phyloP scores from a whole-genome alignment of 306 rosid species.

The Corylus heterophylla region DNA sequence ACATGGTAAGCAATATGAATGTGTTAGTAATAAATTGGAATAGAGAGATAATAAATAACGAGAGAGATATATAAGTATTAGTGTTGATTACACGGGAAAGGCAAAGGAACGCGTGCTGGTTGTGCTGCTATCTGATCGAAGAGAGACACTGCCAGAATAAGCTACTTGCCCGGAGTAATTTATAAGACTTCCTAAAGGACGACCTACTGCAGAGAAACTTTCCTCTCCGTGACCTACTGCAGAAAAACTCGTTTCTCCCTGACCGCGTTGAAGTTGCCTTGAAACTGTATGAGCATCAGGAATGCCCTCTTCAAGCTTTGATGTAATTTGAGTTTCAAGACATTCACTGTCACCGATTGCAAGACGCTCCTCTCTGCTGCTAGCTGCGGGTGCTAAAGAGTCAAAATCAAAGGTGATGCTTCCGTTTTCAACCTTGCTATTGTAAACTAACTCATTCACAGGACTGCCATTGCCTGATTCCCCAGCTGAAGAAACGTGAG shows the following conservation, averaged over 20 bases:
- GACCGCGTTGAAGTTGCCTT: constrained; percentile 33
- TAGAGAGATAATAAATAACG: not conserved
- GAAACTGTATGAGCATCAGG: constrained; percentile 22
- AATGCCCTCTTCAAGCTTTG: constrained; percentile 20
- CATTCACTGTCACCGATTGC: constrained; percentile 26
- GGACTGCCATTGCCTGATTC: constrained; percentile 13
- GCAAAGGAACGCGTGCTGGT: constrained; percentile 97
- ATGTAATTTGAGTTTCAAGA: constrained; percentile 22
- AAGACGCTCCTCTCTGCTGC: constrained; percentile 37
- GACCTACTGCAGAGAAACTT: constrained; percentile 57
- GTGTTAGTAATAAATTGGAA: constrained; percentile 5
- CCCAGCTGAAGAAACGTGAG: constrained; percentile 18
- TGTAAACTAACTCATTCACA: constrained; percentile 22
- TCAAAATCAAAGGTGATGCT: constrained; percentile 31
- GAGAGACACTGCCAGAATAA: constrained; percentile 85
- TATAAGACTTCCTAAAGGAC: constrained; percentile 44
- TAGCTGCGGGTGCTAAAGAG: constrained; percentile 31
- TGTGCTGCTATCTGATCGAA: constrained; percentile 93
- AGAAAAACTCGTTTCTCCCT: constrained; percentile 64
- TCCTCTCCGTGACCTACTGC: constrained; percentile 48
- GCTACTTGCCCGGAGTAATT: constrained; percentile 60
- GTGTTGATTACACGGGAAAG: constrained; percentile 65
- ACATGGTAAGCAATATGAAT: constrained; percentile 11
- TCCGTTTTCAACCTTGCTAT: constrained; percentile 37
- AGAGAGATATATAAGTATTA: not conserved